Percentiles rank a stretch among this genome's conserved stretches.
phyloP scores from a whole-genome alignment of 208 protist species.

The Giardia muris region DNA sequence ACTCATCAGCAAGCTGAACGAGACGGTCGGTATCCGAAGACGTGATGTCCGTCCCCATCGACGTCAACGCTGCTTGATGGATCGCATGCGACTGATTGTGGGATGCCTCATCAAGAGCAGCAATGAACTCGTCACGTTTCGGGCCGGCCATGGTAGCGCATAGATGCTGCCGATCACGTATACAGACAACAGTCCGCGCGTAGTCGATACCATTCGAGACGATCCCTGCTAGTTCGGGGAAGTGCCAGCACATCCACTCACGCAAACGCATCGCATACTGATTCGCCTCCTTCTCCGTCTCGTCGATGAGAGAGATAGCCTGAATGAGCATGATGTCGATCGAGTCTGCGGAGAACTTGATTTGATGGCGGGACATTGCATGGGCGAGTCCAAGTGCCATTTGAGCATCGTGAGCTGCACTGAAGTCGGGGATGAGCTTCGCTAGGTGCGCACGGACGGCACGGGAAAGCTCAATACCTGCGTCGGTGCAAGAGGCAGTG shows the following conservation, averaged over 20 bases:
- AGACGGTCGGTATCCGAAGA: constrained; percentile 47
- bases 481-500: neutral
- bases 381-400: constrained; percentile 28
- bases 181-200: constrained; percentile 55
- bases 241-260: constrained; percentile 97
- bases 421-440: constrained; percentile 18
- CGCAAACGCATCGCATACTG: constrained; percentile 88
- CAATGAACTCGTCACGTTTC: neutral
- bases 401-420: neutral
- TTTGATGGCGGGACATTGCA: constrained; percentile 63
- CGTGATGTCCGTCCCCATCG: constrained; percentile 83
- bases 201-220: constrained; percentile 83
- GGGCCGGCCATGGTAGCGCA: neutral
- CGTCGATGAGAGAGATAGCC: constrained; percentile 82
- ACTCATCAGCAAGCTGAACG: constrained; percentile 38
- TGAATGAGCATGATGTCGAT: constrained; percentile 99
- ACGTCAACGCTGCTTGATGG: constrained; percentile 71
- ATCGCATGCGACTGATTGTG: neutral
- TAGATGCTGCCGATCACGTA: neutral
- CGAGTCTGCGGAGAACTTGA: constrained; percentile 98
- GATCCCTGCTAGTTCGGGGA: constrained; percentile 89
- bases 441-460: constrained; percentile 15
- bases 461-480: neutral
- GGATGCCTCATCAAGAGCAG: neutral
- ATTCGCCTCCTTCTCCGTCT: constrained; percentile 97